Percentiles rank a stretch among this genome's conserved stretches.
Conservation (phyloP, 176 grass and related monocot genomes). For the Chrysopogon serrulatus region DNA sequence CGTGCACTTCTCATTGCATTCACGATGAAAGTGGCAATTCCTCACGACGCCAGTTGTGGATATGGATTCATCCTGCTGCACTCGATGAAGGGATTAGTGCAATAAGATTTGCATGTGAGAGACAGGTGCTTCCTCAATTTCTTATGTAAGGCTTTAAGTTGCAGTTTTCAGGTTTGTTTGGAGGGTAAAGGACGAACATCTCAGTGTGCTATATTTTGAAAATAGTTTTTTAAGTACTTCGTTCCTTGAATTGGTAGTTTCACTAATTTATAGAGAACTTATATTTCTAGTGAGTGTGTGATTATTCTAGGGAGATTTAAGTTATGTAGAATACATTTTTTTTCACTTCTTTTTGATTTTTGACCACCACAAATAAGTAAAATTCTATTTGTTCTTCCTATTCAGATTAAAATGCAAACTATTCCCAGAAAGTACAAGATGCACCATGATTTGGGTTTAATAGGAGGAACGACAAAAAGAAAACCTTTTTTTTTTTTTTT, state of each 20-base stretch:
- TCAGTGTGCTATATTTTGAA: background rate
- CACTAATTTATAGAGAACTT: background rate
- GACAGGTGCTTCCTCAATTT: conserved; percentile 39
- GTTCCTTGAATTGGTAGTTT: background rate
- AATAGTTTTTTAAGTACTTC: background rate
- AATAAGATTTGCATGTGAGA: conserved; percentile 59
- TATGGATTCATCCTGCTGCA: conserved; percentile 86
- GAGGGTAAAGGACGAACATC: background rate
- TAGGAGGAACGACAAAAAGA: background rate
- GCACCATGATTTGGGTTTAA: background rate
- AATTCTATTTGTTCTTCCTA: background rate
- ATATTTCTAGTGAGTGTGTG: background rate
- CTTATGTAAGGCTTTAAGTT: background rate
- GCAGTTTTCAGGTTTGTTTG: background rate
- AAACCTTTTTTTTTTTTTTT: background rate
- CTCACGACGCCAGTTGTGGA: conserved; percentile 57
- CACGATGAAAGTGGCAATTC: conserved; percentile 7
- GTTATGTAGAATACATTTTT: conserved; percentile 8
- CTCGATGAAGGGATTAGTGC: conserved; percentile 53
- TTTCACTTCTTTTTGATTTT: conserved; percentile 1
- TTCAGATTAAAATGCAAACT: background rate
- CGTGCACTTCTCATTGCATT: conserved; percentile 8
- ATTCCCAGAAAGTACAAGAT: background rate
- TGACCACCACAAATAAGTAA: background rate
- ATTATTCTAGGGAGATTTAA: background rate